phyloP scores from a whole-genome alignment of 371 early-diverging fungal species.

The Basidiobolus heterosporus region DNA sequence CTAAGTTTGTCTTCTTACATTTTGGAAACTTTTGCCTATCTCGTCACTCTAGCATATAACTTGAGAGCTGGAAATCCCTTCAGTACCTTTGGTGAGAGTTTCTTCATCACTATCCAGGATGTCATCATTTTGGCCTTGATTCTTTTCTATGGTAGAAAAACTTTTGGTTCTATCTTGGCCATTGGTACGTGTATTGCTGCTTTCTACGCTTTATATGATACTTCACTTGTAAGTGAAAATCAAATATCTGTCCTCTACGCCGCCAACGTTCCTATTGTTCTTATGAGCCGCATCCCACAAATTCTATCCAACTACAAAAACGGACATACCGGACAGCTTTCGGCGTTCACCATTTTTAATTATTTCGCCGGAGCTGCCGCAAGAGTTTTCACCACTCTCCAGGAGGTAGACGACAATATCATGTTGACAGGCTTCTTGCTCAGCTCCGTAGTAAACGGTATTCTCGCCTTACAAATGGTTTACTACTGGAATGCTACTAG shows the following conservation, averaged over 20 bases:
- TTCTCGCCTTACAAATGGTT: constrained; percentile 64
- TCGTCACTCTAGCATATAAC: constrained; percentile 73
- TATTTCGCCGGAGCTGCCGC: constrained; percentile 72
- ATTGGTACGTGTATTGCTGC: constrained; percentile 13
- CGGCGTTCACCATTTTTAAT: constrained; percentile 70
- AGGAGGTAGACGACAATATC: constrained; percentile 64
- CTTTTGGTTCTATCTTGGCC: constrained; percentile 18
- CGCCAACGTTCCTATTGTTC: constrained; percentile 58
- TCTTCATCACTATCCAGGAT: constrained; percentile 67
- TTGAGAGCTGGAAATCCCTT: constrained; percentile 64
- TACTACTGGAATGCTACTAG: constrained; percentile 49
- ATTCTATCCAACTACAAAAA: constrained; percentile 57
- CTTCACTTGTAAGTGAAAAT: constrained; percentile 22
- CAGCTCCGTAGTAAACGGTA: constrained; percentile 56
- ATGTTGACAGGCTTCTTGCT: constrained; percentile 52
- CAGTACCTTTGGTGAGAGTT: constrained; percentile 80
- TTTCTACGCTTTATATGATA: constrained; percentile 23
- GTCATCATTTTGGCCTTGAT: constrained; percentile 57
- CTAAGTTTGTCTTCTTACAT: constrained; percentile 60
- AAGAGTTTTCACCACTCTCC: constrained; percentile 77
- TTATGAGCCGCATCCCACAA: constrained; percentile 75
- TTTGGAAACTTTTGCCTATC: constrained; percentile 65
- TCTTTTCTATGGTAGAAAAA: constrained; percentile 29
- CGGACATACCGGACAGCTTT: constrained; percentile 75
- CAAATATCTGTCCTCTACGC: constrained; percentile 48